These are phyloP conservation scores for Gossypium trilobum DNA, from an alignment of 441 rosid genomes.

Conservation along the genomic window DNA sequence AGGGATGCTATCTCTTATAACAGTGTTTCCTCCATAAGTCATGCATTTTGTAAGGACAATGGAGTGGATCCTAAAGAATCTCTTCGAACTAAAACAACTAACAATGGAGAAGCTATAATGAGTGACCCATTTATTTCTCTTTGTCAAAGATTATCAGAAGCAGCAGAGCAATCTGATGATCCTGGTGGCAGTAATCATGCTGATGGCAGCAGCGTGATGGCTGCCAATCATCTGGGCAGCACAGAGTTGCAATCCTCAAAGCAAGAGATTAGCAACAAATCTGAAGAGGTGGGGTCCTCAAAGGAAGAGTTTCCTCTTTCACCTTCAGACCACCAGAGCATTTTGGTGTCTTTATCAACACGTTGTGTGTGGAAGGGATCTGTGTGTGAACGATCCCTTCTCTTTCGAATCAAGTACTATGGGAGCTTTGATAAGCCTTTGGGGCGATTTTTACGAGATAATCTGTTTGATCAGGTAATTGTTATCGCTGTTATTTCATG, in stretches of 20 bases:
- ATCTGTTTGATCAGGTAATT: constrained; percentile 63
- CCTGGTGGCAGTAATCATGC: constrained; percentile 16
- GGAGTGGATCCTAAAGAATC: constrained; percentile 32
- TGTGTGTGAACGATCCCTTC: constrained; percentile 61
- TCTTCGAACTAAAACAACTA: constrained; percentile 20
- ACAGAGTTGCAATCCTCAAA: constrained; percentile 18
- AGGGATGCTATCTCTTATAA: constrained; percentile 22
- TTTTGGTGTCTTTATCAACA: constrained; percentile 65
- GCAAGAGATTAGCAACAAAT: constrained; percentile 30
- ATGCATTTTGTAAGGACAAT: constrained; percentile 24
- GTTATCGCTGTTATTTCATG: constrained; percentile 12
- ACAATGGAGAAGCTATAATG: constrained; percentile 25
- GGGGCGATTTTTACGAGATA: constrained; percentile 62
- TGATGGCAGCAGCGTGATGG: constrained; percentile 19
- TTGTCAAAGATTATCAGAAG: constrained; percentile 26
- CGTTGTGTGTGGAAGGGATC: constrained; percentile 75
- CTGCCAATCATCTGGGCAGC: constrained; percentile 11
- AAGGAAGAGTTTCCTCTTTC: constrained; percentile 66
- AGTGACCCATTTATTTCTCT: constrained; percentile 22
- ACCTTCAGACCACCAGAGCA: constrained; percentile 70
- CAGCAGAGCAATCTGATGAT: constrained; percentile 24
- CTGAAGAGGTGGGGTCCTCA: constrained; percentile 41
- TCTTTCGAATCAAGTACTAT: constrained; percentile 62
- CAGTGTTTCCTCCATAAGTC: constrained; percentile 19
- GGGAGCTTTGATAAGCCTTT: constrained; percentile 69